Percentiles rank a stretch among this genome's conserved stretches.
Evolutionary conservation across 805 yeast genomes (phyloP).

Genomic region (Metschnikowia vanudenii): DNA sequence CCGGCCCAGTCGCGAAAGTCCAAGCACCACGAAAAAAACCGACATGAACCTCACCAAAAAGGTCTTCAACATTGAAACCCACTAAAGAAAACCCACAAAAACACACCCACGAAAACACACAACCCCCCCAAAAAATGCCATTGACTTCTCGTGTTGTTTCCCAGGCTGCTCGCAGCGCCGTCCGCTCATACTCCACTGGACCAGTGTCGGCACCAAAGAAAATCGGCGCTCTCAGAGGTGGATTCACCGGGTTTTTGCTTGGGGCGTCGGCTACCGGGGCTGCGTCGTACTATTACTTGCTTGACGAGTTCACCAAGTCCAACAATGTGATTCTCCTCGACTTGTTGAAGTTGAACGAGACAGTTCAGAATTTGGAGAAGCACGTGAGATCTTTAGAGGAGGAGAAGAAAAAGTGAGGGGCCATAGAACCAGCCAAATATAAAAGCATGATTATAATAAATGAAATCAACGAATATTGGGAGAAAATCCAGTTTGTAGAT

Average conservation of each 20-base stretch:
- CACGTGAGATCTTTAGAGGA: slow-evolving; percentile 71
- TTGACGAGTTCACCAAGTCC: slow-evolving; percentile 74
- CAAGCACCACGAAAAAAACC: not conserved
- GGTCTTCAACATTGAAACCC: too few species aligned
- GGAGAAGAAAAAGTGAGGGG: slow-evolving; percentile 24
- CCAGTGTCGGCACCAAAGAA: slow-evolving; percentile 29
- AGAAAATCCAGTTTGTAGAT: too few species aligned
- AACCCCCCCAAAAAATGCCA: slow-evolving; percentile 2
- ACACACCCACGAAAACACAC: not conserved
- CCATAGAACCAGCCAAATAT: not conserved
- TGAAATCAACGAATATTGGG: too few species aligned
- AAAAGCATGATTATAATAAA: too few species aligned
- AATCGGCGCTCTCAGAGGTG: slow-evolving; percentile 45
- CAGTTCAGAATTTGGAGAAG: slow-evolving; percentile 64
- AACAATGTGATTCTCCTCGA: slow-evolving; percentile 74
- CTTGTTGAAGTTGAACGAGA: slow-evolving; percentile 65
- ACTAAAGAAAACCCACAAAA: not conserved
- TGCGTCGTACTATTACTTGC: slow-evolving; percentile 71
- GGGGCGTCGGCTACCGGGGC: slow-evolving; percentile 76
- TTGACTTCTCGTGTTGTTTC: slow-evolving; percentile 4
- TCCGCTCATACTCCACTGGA: slow-evolving; percentile 27
- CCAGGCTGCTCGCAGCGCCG: slow-evolving; percentile 23
- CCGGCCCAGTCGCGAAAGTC: not conserved
- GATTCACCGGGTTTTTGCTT: slow-evolving; percentile 70
- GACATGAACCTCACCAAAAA: too few species aligned